Percentiles rank a stretch among this genome's conserved stretches.
phyloP scores from a whole-genome alignment of 2,329 filamentous ascomycete genomes.

The Xylariaceae sp. region DNA sequence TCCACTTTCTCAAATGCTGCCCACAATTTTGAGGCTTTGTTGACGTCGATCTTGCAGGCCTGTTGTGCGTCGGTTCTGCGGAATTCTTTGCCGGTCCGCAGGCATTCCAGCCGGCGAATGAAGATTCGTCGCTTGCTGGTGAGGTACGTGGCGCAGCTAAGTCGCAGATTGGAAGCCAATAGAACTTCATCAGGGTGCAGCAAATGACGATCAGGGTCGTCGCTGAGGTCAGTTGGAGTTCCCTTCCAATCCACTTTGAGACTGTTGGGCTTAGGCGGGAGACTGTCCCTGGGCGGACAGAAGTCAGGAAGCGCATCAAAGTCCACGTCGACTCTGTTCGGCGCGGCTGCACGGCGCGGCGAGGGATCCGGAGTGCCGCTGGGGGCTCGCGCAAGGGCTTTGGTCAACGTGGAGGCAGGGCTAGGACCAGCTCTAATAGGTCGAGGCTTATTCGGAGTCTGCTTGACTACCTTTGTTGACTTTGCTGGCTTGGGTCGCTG shows the following conservation, averaged over 20 bases:
- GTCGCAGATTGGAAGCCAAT: conserved; percentile 72
- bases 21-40: conserved; percentile 93
- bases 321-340: conserved; percentile 78
- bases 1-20: conserved; percentile 81
- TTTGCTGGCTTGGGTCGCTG: conserved; percentile 33
- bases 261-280: conserved; percentile 63
- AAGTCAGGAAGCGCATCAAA: conserved; percentile 68
- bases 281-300: conserved; percentile 64
- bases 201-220: conserved; percentile 64
- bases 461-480: conserved; percentile 27
- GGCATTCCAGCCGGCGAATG: conserved; percentile 64
- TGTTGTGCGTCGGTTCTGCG: conserved; percentile 94
- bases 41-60: conserved; percentile 97
- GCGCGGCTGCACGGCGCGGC: conserved; percentile 49
- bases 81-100: conserved; percentile 73
- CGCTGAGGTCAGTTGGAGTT: conserved; percentile 68
- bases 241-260: conserved; percentile 89
- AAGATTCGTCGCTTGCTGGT: conserved; percentile 94
- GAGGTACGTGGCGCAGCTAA: conserved; percentile 84
- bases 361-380: conserved; percentile 49
- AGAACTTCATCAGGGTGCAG: conserved; percentile 75
- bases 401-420: conserved; percentile 23
- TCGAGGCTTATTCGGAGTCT: conserved; percentile 22
- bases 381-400: conserved; percentile 28
- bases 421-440: conserved; percentile 27